Evolutionary conservation across 2,329 filamentous ascomycete species (phyloP).

Genomic region (Penicillium capsulatum): DNA sequence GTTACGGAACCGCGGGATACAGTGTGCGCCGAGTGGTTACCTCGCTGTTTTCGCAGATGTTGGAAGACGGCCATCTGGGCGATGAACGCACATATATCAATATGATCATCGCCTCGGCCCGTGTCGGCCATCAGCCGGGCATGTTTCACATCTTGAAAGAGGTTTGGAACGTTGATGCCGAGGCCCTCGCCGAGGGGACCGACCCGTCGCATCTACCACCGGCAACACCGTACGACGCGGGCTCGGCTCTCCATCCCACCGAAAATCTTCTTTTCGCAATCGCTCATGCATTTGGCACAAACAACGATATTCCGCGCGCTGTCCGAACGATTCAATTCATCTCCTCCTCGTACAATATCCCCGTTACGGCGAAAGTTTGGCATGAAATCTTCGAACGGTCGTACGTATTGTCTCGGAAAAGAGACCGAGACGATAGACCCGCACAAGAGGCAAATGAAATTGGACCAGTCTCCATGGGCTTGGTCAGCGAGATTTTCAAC

Average conservation of each 20-base stretch:
- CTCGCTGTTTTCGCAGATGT: constrained; percentile 48
- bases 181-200: constrained; percentile 35
- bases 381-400: constrained; percentile 64
- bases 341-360: constrained; percentile 56
- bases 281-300: constrained; percentile 65
- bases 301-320: constrained; percentile 58
- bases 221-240: constrained; percentile 40
- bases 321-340: constrained; percentile 60
- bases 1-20: constrained; percentile 26
- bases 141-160: constrained; percentile 49
- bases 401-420: constrained; percentile 51
- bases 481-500: constrained; percentile 54
- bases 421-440: constrained; percentile 8
- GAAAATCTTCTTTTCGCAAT: constrained; percentile 58
- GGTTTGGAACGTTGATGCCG: constrained; percentile 54
- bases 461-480: constrained; percentile 38
- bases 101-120: constrained; percentile 50
- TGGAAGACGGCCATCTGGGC: constrained; percentile 38
- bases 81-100: constrained; percentile 53
- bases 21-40: constrained; percentile 38
- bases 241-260: constrained; percentile 58
- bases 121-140: constrained; percentile 49
- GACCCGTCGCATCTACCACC: constrained; percentile 32
- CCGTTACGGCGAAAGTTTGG: constrained; percentile 59
- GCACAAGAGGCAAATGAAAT: constrained; percentile 9